These are phyloP conservation scores for Dioscorea alata DNA, from an alignment of 106 monocot genomes.

Conservation along the genomic window DNA sequence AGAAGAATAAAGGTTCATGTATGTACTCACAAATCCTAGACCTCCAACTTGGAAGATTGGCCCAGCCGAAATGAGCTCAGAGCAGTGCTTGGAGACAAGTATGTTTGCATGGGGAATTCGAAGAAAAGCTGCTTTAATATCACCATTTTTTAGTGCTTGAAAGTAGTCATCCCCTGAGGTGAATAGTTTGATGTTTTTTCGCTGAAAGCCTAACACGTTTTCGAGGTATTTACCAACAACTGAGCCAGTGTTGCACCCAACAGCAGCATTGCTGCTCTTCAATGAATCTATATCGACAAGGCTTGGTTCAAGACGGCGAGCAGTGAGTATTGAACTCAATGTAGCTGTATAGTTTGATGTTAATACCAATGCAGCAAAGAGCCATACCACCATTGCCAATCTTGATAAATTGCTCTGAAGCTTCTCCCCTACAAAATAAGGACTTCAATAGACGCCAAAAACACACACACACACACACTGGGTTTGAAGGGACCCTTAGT, in stretches of 20 bases:
- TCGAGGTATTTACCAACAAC: conserved; percentile 5
- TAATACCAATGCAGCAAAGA: not conserved
- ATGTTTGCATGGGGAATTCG: conserved; percentile 7
- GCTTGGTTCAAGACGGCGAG: not conserved
- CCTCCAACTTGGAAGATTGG: conserved; percentile 9
- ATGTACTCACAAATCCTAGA: conserved; percentile 9
- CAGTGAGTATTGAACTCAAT: conserved; percentile 2
- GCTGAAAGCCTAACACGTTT: not conserved
- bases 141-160: not conserved
- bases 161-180: not conserved
- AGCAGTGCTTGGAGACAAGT: conserved; percentile 6
- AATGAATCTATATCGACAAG: not conserved
- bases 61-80: not conserved
- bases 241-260: not conserved
- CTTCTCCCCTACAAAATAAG: not conserved
- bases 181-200: not conserved
- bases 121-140: conserved; percentile 9
- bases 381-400: conserved; percentile 8
- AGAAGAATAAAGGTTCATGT: too few species aligned
- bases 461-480: too few species aligned
- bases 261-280: not conserved
- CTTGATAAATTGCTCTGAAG: conserved; percentile 3
- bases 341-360: conserved; percentile 9
- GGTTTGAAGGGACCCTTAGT: too few species aligned
- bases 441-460: not conserved